Conservation (phyloP, 2,329 filamentous ascomycete genomes). For the Aspergillus sp. region DNA sequence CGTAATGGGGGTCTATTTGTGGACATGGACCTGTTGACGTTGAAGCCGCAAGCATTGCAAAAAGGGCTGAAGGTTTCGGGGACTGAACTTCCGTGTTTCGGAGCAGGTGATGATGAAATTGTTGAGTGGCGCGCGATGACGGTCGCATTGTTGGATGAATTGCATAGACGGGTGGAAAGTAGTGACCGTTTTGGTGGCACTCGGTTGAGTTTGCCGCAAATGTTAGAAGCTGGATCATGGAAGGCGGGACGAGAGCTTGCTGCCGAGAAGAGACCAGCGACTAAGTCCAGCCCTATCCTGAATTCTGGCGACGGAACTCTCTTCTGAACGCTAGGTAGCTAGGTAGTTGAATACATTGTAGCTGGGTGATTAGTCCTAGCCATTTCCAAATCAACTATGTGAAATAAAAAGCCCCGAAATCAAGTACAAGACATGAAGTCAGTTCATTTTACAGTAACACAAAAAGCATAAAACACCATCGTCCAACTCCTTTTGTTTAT, state of each 20-base stretch:
- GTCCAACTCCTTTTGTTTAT: too few species aligned
- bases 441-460: too few species aligned
- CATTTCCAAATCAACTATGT: too few species aligned
- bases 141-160: background rate
- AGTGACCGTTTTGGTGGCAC: background rate
- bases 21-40: conserved; percentile 53
- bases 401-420: too few species aligned
- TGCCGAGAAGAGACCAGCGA: background rate
- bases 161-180: background rate
- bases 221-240: conserved; percentile 1
- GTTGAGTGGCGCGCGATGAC: conserved; percentile 2
- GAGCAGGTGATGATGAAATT: background rate
- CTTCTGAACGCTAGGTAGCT: background rate
- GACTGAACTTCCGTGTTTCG: conserved; percentile 21
- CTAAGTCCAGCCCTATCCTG: background rate
- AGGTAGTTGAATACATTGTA: background rate
- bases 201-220: background rate
- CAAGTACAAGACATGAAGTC: too few species aligned
- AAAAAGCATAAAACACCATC: too few species aligned
- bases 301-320: background rate
- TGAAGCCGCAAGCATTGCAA: conserved; percentile 48
- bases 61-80: conserved; percentile 47
- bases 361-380: too few species aligned
- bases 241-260: conserved; percentile 2
- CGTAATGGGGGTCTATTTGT: conserved; percentile 69